phyloP scores from a whole-genome alignment of 768 basidiomycete species.

The Paxillus rubicundulus region DNA sequence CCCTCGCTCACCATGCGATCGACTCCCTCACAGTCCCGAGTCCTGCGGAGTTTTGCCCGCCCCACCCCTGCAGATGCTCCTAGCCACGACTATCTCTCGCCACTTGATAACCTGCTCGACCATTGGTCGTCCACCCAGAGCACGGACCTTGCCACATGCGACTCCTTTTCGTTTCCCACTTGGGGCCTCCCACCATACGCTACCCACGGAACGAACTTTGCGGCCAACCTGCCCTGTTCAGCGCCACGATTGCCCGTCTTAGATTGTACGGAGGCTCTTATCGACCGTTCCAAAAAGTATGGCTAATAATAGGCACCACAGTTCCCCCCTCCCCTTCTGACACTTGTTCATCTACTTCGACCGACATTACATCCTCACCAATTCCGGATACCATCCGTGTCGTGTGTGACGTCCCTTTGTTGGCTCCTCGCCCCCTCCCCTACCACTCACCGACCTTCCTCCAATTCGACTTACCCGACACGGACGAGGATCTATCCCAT shows the following conservation, averaged over 20 bases:
- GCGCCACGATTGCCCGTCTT: constrained; percentile 19
- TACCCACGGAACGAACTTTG: not conserved
- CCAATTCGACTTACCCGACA: constrained; percentile 64
- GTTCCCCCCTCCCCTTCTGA: constrained; percentile 46
- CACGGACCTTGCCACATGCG: constrained; percentile 1
- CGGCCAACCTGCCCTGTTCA: not conserved
- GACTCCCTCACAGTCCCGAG: not conserved
- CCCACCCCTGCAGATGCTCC: not conserved
- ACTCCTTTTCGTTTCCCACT: constrained; percentile 12
- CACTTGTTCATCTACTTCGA: constrained; percentile 28
- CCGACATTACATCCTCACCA: constrained; percentile 27
- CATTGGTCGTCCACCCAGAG: constrained; percentile 3
- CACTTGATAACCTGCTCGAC: constrained; percentile 20
- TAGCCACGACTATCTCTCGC: constrained; percentile 13
- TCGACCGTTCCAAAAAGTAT: not conserved
- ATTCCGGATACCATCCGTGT: constrained; percentile 39
- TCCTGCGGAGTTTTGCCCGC: not conserved
- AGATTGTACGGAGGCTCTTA: constrained; percentile 24
- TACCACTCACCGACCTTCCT: constrained; percentile 70
- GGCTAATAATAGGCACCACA: constrained; percentile 16
- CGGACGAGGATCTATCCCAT: constrained; percentile 67
- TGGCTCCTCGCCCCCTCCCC: constrained; percentile 66
- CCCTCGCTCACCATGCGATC: not conserved
- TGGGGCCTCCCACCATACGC: not conserved
- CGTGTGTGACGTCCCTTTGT: constrained; percentile 64